A percentile compares a stretch with the other conserved stretches of the same genome.
Evolutionary conservation across 257 asterid genomes (phyloP).

Genomic region (Solanum rostratum): DNA sequence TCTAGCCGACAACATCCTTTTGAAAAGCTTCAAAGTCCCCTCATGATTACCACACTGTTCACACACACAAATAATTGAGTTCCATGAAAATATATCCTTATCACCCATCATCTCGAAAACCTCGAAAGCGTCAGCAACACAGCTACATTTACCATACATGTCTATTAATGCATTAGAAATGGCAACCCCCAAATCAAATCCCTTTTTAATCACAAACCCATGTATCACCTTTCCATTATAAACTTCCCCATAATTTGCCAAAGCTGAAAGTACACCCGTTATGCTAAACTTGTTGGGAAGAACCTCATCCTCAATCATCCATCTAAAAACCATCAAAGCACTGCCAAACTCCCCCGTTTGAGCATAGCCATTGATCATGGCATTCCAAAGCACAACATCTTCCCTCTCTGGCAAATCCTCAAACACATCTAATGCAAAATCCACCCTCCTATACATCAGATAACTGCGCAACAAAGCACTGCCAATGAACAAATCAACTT

Average conservation of each 20-base stretch:
- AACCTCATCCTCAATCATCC: slow-evolving; percentile 40
- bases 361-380: slow-evolving; percentile 75
- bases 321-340: slow-evolving; percentile 36
- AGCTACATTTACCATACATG: slow-evolving; percentile 77
- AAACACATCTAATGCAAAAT: slow-evolving; percentile 47
- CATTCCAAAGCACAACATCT: slow-evolving; percentile 70
- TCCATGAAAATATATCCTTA: slow-evolving; percentile 85
- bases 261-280: slow-evolving; percentile 60
- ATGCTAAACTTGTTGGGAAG: slow-evolving; percentile 45
- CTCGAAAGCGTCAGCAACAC: slow-evolving; percentile 34
- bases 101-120: slow-evolving; percentile 37
- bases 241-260: slow-evolving; percentile 45
- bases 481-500: slow-evolving; percentile 49
- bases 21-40: slow-evolving; percentile 43
- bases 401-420: slow-evolving; percentile 50
- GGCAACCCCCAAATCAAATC: slow-evolving; percentile 35
- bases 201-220: slow-evolving; percentile 39
- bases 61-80: slow-evolving; percentile 62
- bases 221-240: slow-evolving; percentile 47
- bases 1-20: slow-evolving; percentile 39
- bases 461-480: slow-evolving; percentile 62
- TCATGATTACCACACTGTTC: slow-evolving; percentile 70
- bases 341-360: slow-evolving; percentile 33
- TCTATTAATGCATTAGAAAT: slow-evolving; percentile 64
- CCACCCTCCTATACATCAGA: slow-evolving; percentile 36